Evolutionary conservation across 2,329 filamentous ascomycete genomes (phyloP).

Genomic region (Curvularia hawaiiensis): DNA sequence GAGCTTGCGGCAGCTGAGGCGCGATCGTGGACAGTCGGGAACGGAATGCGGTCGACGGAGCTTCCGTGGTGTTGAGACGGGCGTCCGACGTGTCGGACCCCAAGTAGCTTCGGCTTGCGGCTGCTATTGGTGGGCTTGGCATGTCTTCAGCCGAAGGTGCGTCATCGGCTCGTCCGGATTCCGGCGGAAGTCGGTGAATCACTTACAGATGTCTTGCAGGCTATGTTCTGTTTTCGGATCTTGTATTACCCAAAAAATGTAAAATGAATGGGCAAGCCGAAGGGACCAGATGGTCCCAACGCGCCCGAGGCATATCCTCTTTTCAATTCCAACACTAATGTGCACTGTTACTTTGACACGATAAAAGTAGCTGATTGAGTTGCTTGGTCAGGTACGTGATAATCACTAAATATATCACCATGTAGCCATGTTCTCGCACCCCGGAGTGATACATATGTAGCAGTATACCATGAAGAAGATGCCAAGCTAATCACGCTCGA

Average conservation of each 20-base stretch:
- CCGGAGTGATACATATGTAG: too few relatives aligned
- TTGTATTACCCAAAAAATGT: background rate
- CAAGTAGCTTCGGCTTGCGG: background rate
- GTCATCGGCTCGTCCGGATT: background rate
- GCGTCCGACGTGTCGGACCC: conserved; percentile 6
- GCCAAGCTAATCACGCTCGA: too few relatives aligned
- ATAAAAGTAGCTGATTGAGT: too few relatives aligned
- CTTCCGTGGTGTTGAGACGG: conserved; percentile 3
- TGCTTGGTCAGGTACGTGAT: too few relatives aligned
- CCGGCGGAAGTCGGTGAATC: background rate
- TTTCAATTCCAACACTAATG: too few relatives aligned
- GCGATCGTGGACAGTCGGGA: background rate
- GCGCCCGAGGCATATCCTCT: too few relatives aligned
- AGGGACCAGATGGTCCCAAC: background rate
- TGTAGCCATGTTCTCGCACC: too few relatives aligned
- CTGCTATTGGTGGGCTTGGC: conserved; percentile 9
- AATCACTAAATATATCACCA: too few relatives aligned
- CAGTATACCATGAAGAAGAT: too few relatives aligned
- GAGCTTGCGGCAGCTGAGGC: background rate
- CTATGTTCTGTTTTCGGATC: background rate
- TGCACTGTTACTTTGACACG: too few relatives aligned
- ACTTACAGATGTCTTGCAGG: background rate
- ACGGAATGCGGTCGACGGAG: conserved; percentile 4
- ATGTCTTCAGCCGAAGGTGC: conserved; percentile 1
- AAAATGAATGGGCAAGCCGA: background rate